A percentile compares a stretch with the other conserved stretches of the same genome.
These are phyloP conservation scores for Lachnellula suecica DNA, from an alignment of 2,329 filamentous ascomycete species.

Conservation along the genomic window DNA sequence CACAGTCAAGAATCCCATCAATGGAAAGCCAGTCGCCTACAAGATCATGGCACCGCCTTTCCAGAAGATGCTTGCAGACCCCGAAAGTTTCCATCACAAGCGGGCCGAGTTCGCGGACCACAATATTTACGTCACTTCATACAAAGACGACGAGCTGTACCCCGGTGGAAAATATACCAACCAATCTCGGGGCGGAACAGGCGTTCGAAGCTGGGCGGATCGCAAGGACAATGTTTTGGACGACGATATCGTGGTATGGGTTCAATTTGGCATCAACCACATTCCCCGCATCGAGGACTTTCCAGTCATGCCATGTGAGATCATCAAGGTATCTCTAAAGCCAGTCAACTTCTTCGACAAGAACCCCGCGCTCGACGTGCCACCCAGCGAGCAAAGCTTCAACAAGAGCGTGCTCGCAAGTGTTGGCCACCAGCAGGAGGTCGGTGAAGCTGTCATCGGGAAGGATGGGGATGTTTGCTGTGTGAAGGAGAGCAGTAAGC, in stretches of 20 bases:
- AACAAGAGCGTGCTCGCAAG: constrained; percentile 37
- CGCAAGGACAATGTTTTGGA: constrained; percentile 49
- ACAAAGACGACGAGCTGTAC: constrained; percentile 51
- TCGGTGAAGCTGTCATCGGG: constrained; percentile 19
- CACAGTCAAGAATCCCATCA: constrained; percentile 49
- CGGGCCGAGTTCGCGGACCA: constrained; percentile 55
- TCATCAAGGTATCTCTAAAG: constrained; percentile 46
- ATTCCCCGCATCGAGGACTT: constrained; percentile 65
- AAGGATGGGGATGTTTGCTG: constrained; percentile 24
- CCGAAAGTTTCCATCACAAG: constrained; percentile 45
- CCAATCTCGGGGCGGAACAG: constrained; percentile 51
- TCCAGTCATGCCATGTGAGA: constrained; percentile 67
- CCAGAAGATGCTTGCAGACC: constrained; percentile 55
- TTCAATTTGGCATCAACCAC: constrained; percentile 61
- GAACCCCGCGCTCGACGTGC: constrained; percentile 52
- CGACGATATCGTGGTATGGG: constrained; percentile 56
- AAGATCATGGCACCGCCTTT: constrained; percentile 56
- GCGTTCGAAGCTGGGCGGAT: constrained; percentile 53
- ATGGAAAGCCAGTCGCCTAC: constrained; percentile 53
- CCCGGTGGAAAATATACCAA: constrained; percentile 56
- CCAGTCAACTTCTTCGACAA: constrained; percentile 52
- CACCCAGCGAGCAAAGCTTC: constrained; percentile 42
- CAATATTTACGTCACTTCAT: constrained; percentile 55
- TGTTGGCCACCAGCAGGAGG: constrained; percentile 16
- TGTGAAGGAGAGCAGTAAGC: constrained; percentile 24